Evolutionary conservation across 2,329 filamentous ascomycete genomes (phyloP), one percentile per base, ranked within the genome.

Genomic region (Colletotrichum navitas): DNA sequence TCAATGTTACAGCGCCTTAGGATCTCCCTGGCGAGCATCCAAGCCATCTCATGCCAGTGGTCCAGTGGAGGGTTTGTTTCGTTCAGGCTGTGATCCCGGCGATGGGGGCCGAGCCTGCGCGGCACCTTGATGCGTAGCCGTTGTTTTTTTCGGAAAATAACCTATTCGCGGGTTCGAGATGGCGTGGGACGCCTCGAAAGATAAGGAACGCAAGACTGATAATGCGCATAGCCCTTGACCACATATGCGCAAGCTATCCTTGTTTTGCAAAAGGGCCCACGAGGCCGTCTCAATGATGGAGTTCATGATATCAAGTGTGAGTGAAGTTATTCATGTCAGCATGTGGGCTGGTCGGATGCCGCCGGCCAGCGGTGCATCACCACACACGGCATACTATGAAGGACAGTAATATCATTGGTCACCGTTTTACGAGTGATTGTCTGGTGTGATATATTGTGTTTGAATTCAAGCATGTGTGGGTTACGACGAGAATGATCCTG

Each of bases 261-360:
- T 71, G 26, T 62, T 26, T 58, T 64, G 68, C 51, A 71, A 52
- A 12, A 71, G 52, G 41, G 68, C 68, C 68, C 68, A 58, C 64
- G 58, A 71, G 51, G 24, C 34, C 41, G 45, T 56, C 67, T 41
- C 12, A 16, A 32, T 2, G n/a, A 24, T 26, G 14, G 26, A 16
- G 8, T 29, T 39, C 26, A 7, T 5, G 29, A 54, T 56, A n/a
- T 12, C 12, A 18, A 18, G 18, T 39, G 12, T 29, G 41, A 24
- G 4, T 5, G 1, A n/a, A 0, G 6, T 32, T 49, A 34, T 14
- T 51, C 3, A 6, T 12, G 21, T 26, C 11, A 21, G 10, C 21
- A 5, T 29, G 34, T 34, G 2, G 24, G 43, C 10, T 6, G 8
- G 34, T 51, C 63, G 68, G 68, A 67, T 51, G 63, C 66, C 56